Percentiles rank a stretch among this genome's conserved stretches.
phyloP scores from a whole-genome alignment of 495 filamentous ascomycete genomes.

The Cenococcum geophilum region DNA sequence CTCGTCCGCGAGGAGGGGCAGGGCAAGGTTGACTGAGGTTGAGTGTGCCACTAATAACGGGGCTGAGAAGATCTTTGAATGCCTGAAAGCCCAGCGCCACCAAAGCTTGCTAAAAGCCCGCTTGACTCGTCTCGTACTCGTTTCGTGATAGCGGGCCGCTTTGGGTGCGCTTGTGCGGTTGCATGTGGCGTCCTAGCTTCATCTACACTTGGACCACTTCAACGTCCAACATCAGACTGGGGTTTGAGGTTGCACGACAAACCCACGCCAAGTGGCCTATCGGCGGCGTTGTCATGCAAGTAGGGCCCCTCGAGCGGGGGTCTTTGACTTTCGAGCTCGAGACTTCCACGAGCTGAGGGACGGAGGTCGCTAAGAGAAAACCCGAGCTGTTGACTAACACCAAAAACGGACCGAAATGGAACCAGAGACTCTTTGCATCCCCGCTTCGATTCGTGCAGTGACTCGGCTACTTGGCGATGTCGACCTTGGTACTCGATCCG shows the following conservation, averaged over 20 bases:
- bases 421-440: too few species aligned
- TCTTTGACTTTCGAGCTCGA: background rate
- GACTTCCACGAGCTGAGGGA: too few species aligned
- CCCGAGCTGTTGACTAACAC: too few species aligned
- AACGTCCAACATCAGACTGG: background rate
- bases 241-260: background rate
- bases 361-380: too few species aligned
- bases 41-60: background rate
- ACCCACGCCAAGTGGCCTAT: background rate
- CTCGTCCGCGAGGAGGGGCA: background rate
- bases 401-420: too few species aligned
- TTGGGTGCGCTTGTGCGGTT: background rate
- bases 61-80: background rate
- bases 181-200: conserved; percentile 1
- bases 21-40: background rate
- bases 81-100: background rate
- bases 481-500: background rate
- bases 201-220: background rate
- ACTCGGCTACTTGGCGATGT: background rate
- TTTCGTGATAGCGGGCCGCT: background rate
- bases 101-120: background rate
- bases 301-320: background rate
- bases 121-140: background rate
- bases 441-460: background rate
- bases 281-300: background rate